Evolutionary conservation across 2,329 filamentous ascomycete species (phyloP).

Genomic region (Huntiella abstrusa): DNA sequence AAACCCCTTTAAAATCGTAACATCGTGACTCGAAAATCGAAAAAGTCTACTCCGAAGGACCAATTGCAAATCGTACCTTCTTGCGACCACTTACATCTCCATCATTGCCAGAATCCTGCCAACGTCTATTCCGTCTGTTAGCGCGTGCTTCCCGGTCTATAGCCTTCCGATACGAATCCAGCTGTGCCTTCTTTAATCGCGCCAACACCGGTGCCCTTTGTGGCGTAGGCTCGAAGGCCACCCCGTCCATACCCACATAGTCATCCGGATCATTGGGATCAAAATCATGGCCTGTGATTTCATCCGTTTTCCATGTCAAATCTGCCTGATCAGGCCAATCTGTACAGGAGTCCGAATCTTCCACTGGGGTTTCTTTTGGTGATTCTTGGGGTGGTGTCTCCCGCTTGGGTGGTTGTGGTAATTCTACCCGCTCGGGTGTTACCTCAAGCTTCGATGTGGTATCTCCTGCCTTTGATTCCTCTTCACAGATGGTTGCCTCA

Average conservation of each 20-base stretch:
- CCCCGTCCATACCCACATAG: conserved; percentile 47
- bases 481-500: no score
- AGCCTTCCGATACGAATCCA: conserved; percentile 41
- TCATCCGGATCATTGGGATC: conserved; percentile 46
- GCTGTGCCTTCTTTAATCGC: conserved; percentile 38
- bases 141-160: conserved; percentile 42
- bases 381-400: background rate
- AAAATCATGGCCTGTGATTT: conserved; percentile 39
- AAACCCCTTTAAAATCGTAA: background rate
- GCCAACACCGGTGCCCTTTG: conserved; percentile 38
- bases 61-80: no score
- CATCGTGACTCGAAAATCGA: background rate
- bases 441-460: no score
- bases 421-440: no score
- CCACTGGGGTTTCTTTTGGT: background rate
- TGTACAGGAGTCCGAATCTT: conserved; percentile 14
- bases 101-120: background rate
- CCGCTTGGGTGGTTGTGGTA: no score
- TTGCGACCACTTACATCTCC: no score
- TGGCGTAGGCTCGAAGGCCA: conserved; percentile 46
- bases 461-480: no score
- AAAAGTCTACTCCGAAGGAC: background rate
- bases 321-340: conserved; percentile 31
- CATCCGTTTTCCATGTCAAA: conserved; percentile 48
- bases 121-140: conserved; percentile 10